phyloP scores from a whole-genome alignment of 2,329 filamentous ascomycete species.

The Bipolaris gigantea region DNA sequence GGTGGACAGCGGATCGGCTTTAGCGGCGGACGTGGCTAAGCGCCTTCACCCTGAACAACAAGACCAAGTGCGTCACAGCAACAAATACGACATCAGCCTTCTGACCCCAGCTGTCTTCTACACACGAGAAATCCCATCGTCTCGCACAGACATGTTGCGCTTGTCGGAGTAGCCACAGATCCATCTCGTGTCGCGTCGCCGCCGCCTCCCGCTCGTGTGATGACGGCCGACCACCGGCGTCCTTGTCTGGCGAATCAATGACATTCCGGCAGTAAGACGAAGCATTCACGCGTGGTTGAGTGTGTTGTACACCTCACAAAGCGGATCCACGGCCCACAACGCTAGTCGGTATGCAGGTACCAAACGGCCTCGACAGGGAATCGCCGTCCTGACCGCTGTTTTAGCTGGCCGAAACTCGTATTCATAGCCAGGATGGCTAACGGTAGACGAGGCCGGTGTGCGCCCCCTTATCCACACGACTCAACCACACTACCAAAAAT shows the following conservation, averaged over 20 bases:
- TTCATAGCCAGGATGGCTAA: conserved; percentile 17
- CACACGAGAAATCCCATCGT: background rate
- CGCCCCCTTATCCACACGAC: conserved; percentile 17
- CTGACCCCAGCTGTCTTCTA: conserved; percentile 2
- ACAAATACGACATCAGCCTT: conserved; percentile 8
- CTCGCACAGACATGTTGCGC: background rate
- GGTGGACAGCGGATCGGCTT: conserved; percentile 2
- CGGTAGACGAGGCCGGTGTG: conserved; percentile 12
- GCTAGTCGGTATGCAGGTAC: conserved; percentile 28
- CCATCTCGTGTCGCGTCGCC: conserved; percentile 2
- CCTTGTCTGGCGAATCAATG: background rate
- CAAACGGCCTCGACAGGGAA: conserved; percentile 15
- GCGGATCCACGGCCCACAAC: conserved; percentile 20
- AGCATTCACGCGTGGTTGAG: conserved; percentile 21
- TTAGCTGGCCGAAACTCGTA: conserved; percentile 23
- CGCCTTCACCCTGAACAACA: conserved; percentile 11
- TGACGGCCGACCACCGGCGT: background rate
- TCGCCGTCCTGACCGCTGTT: conserved; percentile 9
- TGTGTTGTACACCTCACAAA: conserved; percentile 20
- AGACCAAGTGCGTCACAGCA: conserved; percentile 13
- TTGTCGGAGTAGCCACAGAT: background rate
- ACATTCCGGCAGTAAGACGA: conserved; percentile 14
- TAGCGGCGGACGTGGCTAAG: conserved; percentile 6
- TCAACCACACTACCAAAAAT: conserved; percentile 5
- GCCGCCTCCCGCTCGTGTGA: conserved; percentile 4